Evolutionary conservation across 2,329 filamentous ascomycete genomes (phyloP), one percentile per base, ranked within the genome.

Genomic region (Acarospora socialis): DNA sequence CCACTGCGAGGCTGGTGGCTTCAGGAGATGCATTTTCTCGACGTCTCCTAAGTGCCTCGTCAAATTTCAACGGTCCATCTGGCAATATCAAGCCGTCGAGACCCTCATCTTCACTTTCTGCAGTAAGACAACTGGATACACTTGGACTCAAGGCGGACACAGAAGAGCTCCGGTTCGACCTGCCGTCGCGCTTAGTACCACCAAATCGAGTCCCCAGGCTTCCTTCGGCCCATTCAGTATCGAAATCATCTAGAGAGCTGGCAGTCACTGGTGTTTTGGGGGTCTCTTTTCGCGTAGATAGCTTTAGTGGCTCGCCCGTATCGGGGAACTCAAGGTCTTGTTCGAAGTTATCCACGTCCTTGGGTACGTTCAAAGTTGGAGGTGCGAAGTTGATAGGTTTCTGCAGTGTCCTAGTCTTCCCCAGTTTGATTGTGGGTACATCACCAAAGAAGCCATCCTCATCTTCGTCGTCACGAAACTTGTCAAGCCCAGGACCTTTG

Each of bases 41-140:
- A 39, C 80, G 69, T 48, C 74, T 76, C 46, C 78, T 76, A 24
- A 95, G 61, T 32, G 83, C 75, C 42, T 83, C 77, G 23, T 72
- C 70, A 47, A 95, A 80, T 54, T 93, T 77, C 32, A 98, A 64
- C 13, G 82, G 82, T 1, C 84, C 86, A 33, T 70, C 68, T 0
- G 90, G 90, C 12, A 95, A 65, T 13, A 93, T 64, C 9, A 98
- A 66, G n/a, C 87, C 87, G 38, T 90, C 81, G 38, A 95, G 70
- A 5, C 81, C 79, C 53, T 95, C 87, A 44, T 93, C 86, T 50
- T 94, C 87, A 49, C 86, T 95, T 59, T 94, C 90, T 7, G 73
- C 70, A 2, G 84, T 93, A 45, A 92, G 75, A 41, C 81, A 90
- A 54, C 87, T 95, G 13, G 84, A 81, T 34, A 92, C 70, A 52